phyloP scores from a whole-genome alignment of 1,139 yeast genomes.

The Protomyces lactucae-debilis region DNA sequence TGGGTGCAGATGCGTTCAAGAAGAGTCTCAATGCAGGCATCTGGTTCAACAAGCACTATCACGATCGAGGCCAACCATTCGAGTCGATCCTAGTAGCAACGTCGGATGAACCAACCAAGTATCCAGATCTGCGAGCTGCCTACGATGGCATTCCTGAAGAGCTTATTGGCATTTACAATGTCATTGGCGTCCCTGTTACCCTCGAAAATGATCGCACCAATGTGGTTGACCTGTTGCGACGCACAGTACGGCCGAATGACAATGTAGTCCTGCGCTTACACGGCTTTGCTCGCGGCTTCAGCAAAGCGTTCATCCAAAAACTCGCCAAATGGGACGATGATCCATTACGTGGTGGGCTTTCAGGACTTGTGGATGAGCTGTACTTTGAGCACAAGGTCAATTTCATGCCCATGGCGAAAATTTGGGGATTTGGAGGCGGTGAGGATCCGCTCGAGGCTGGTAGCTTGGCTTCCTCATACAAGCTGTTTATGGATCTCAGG shows the following conservation, averaged over 20 bases:
- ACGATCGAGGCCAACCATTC: slow-evolving; percentile 14
- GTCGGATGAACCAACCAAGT: neutral
- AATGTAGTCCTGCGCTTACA: slow-evolving; percentile 10
- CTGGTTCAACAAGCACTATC: slow-evolving; percentile 14
- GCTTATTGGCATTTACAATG: slow-evolving; percentile 6
- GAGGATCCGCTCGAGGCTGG: neutral
- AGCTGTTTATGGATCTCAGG: slow-evolving; percentile 1
- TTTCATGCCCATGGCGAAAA: neutral
- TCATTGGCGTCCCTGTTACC: slow-evolving; percentile 7
- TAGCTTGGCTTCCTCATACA: slow-evolving; percentile 4
- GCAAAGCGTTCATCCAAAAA: slow-evolving; percentile 1
- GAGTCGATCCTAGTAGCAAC: slow-evolving; percentile 11
- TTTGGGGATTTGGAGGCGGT: neutral
- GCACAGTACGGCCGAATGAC: slow-evolving; percentile 14
- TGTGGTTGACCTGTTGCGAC: slow-evolving; percentile 5
- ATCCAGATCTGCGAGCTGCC: neutral
- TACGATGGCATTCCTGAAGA: slow-evolving; percentile 8
- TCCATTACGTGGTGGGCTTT: neutral
- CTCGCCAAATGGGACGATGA: slow-evolving; percentile 1
- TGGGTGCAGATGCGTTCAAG: slow-evolving; percentile 11
- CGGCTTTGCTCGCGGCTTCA: slow-evolving; percentile 6
- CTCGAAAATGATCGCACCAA: slow-evolving; percentile 3
- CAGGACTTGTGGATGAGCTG: slow-evolving; percentile 11
- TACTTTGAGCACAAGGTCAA: slow-evolving; percentile 17
- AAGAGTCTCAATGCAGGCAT: slow-evolving; percentile 6